Base-by-base conservation (phyloP, 2,329 filamentous ascomycete species). In the Sporothrix luriei region DNA sequence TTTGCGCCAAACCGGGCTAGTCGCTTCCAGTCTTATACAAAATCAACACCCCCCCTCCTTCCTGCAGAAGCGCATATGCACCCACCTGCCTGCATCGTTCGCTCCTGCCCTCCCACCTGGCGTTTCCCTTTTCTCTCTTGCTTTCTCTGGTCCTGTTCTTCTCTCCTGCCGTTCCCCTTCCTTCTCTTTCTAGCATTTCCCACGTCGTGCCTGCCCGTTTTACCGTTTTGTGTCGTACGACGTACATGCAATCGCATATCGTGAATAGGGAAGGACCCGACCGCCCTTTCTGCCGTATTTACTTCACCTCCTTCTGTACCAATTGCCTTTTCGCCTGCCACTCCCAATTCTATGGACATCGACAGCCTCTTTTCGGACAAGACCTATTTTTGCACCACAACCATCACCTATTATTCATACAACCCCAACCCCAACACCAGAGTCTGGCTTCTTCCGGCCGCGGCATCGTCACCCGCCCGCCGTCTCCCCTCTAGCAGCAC, bases 1-100 rank as follows among this genome's bases (percentile, higher is more conserved):
- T 68, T 40, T 40, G 21, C 43, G 26, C 57, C 48, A 61, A 40
- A 52, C 64, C 51, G 19, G 24, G 33, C 68, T 65, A 65, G 57
- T 69, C 46, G 48, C 57, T 24, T 11, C 67, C 51, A 40, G 38
- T 66, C 43, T 66, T 64, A 52, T 52, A 57, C 46, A 40, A 62
- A 43, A 46, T 43, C 55, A 52, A 51, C 55, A 52, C 59, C 52
- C 43, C 38, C 66, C 59, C 66, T 70, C 66, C 57, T 62, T 68
- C 66, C 38, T 68, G 62, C 62, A 65, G 51, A 51, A 68, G 52
- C 59, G 57, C 66, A 64, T 57, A 64, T 69, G 67, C 57, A 64
- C 40, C 40, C 40, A 33, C 66, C 66, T 68, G 66, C 66, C 66
- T 68, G 66, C 66, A 59, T 65, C 62, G 62, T 21, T 43, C 48